phyloP scores from a whole-genome alignment of 2,329 filamentous ascomycete genomes.

The Tetracladium maxilliforme region DNA sequence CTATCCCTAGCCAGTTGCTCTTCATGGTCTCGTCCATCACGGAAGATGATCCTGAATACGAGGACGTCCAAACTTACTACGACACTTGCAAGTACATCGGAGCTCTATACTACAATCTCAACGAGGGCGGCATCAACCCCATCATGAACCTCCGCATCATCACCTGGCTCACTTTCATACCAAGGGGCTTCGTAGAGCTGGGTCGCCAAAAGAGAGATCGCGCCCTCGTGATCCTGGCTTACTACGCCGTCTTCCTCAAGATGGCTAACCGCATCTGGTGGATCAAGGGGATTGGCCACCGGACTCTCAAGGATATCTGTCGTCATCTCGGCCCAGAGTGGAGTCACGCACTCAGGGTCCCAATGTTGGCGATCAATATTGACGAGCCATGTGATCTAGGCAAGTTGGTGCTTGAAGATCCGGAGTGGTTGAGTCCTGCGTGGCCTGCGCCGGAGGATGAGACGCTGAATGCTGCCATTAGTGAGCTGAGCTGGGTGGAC shows the following conservation, averaged over 20 bases:
- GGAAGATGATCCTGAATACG: constrained; percentile 24
- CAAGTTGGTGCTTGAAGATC: no score
- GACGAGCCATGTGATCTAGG: no score
- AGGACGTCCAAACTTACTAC: constrained; percentile 24
- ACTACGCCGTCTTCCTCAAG: constrained; percentile 36
- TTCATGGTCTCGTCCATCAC: constrained; percentile 31
- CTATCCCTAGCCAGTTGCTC: constrained; percentile 31
- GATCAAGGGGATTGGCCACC: constrained; percentile 28
- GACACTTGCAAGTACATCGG: constrained; percentile 32
- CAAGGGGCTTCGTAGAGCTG: constrained; percentile 26
- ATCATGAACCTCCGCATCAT: constrained; percentile 32
- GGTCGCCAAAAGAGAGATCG: constrained; percentile 24
- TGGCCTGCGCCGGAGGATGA: no score
- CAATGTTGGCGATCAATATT: no score
- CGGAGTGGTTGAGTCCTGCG: no score
- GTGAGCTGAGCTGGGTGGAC: no score
- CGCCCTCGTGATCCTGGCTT: constrained; percentile 33
- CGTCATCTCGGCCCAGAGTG: constrained; percentile 23
- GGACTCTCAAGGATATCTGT: constrained; percentile 28
- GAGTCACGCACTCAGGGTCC: constrained; percentile 24
- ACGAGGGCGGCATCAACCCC: constrained; percentile 22
- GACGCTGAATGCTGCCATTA: no score
- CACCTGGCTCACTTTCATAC: constrained; percentile 36
- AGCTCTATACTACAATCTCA: constrained; percentile 33
- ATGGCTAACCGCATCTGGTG: constrained; percentile 30